A percentile compares a stretch with the other conserved stretches of the same genome.
Evolutionary conservation across 176 grass and related monocot genomes (phyloP).

Genomic region (Cenchrus americanus): DNA sequence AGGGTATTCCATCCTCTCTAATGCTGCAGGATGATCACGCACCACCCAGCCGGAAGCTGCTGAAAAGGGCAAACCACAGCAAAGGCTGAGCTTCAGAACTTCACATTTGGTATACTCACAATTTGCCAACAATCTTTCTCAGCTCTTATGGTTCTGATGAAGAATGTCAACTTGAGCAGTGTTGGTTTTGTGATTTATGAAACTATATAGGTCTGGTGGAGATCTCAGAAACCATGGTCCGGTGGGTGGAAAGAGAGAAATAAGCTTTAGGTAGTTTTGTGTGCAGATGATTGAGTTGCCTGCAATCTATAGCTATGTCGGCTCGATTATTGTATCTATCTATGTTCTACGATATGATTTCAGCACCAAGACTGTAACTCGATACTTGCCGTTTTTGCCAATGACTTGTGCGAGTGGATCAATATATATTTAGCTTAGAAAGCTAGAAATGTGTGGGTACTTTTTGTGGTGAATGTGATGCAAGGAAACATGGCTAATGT

Average conservation of each 20-base stretch:
- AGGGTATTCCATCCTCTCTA: not conserved
- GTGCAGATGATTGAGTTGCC: not conserved
- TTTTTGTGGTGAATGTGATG: too few species aligned
- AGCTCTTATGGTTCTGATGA: not conserved
- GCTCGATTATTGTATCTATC: not conserved
- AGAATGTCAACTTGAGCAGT: not conserved
- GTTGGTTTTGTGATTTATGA: not conserved
- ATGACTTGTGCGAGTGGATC: not conserved
- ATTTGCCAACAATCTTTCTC: not conserved
- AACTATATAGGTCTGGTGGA: constrained; percentile 22
- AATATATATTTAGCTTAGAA: not conserved
- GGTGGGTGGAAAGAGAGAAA: not conserved
- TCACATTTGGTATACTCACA: constrained; percentile 8
- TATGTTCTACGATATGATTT: not conserved
- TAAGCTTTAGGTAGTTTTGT: not conserved
- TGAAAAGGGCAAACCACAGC: constrained; percentile 71
- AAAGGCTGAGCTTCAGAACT: constrained; percentile 51
- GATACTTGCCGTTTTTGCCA: not conserved
- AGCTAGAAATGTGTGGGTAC: too few species aligned
- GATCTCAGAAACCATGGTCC: not conserved
- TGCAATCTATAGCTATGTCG: not conserved
- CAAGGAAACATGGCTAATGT: too few species aligned
- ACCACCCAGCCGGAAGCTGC: constrained; percentile 64
- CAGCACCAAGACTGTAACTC: not conserved
- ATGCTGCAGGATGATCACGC: constrained; percentile 80